Evolutionary conservation across 768 basidiomycete genomes (phyloP).

Genomic region (Lyophyllum shimeji): DNA sequence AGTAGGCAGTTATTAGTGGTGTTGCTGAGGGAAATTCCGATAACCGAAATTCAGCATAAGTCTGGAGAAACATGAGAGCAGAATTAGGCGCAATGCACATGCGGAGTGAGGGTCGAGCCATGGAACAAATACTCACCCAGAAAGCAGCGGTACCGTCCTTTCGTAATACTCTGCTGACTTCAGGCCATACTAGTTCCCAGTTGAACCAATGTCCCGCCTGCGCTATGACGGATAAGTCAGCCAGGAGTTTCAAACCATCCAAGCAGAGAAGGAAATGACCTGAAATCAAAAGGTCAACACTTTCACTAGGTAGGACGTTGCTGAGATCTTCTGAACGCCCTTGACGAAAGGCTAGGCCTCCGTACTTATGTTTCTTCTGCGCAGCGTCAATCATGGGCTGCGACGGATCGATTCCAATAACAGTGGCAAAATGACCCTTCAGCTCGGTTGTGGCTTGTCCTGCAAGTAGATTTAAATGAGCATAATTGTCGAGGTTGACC

Average conservation of each 20-base stretch:
- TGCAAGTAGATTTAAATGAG: slow-evolving; percentile 22
- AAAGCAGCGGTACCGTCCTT: slow-evolving; percentile 67
- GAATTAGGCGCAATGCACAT: neutral
- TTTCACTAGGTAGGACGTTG: slow-evolving; percentile 39
- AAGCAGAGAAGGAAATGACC: slow-evolving; percentile 30
- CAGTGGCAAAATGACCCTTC: slow-evolving; percentile 46
- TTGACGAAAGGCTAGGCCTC: slow-evolving; percentile 29
- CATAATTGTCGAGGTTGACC: neutral
- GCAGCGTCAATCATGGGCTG: slow-evolving; percentile 66
- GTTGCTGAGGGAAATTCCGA: slow-evolving; percentile 56
- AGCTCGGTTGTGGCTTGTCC: slow-evolving; percentile 72
- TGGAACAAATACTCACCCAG: slow-evolving; percentile 49
- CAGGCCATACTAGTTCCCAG: slow-evolving; percentile 69
- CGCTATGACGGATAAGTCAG: slow-evolving; percentile 37
- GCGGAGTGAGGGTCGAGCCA: neutral
- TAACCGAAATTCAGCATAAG: slow-evolving; percentile 75
- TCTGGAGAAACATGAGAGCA: slow-evolving; percentile 24
- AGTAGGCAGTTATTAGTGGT: slow-evolving; percentile 59
- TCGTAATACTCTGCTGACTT: slow-evolving; percentile 58
- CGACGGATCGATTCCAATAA: slow-evolving; percentile 78
- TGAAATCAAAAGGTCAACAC: slow-evolving; percentile 66
- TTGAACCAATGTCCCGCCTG: slow-evolving; percentile 87
- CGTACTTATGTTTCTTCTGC: slow-evolving; percentile 19
- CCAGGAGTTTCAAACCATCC: neutral
- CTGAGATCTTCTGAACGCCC: slow-evolving; percentile 55